Base-by-base conservation (phyloP, 768 basidiomycete species). In the Megacollybia marginata region DNA sequence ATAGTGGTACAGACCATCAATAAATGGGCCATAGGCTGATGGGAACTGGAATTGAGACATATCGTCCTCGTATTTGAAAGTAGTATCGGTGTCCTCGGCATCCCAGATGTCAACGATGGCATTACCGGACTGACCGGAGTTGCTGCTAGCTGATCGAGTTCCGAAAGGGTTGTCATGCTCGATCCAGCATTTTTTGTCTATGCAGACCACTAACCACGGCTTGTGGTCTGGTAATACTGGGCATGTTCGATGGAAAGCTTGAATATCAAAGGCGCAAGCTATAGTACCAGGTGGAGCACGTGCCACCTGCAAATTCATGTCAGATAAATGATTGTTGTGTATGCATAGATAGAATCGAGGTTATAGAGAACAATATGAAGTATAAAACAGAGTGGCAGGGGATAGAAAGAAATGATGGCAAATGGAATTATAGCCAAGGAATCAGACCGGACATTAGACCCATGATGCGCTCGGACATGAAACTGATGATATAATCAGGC, bases 141-240 rank as follows among this genome's bases (percentile, higher is more conserved):
- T 55, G 15, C 62, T 54, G 16, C 49, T 48, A 7, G 63, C 59
- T 3, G 58, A 55, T 1, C 54, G 48, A 1, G 47, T 35, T 2
- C 68, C 65, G 40, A 69, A 67, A 9, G 60, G 60, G 9, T 50
- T 23, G 23, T 34, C 35, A 23, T 55, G 55, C 43, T 63, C 57
- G 11, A 63, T 52, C 32, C 54, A 62, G 38, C 62, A 58, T 9
- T 46, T 10, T 6, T 50, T 53, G 9, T 60, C 42, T 52, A 3
- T 6, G 2, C 4, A 28, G 2, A 28, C 23, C 4, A 61, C 52
- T 12, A 56, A 38, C 23, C 34, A 55, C 3, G 48, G 42, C 31
- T 66, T 65, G 32, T 69, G 59, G 18, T 52, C 49, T 0, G 67
- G 64, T 13, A 40, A 36, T 5, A 63, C 48, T 1, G 66, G 68